These are phyloP conservation scores for Phylloporus rhodoxanthus DNA, from an alignment of 768 basidiomycete genomes.

Conservation along the genomic window DNA sequence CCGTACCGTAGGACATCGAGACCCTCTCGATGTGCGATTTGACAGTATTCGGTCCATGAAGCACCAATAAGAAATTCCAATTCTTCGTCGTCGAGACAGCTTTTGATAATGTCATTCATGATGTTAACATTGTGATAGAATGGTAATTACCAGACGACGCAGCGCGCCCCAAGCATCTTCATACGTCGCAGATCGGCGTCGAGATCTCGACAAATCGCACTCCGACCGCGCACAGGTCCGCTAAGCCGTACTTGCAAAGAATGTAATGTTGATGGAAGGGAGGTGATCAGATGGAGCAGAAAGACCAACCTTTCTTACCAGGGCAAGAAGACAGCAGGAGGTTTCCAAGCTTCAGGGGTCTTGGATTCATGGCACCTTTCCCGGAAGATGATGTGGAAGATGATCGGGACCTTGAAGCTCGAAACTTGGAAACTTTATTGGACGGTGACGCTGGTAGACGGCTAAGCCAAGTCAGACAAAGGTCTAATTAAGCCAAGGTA, in stretches of 20 bases:
- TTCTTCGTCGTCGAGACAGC: slow-evolving; percentile 83
- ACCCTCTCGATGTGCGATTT: slow-evolving; percentile 53
- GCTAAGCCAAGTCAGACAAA: slow-evolving; percentile 7
- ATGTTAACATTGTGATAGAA: background rate
- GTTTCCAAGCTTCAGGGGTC: slow-evolving; percentile 61
- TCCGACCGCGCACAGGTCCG: slow-evolving; percentile 73
- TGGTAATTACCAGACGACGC: slow-evolving; percentile 65
- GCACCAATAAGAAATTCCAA: slow-evolving; percentile 73
- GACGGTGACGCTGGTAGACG: slow-evolving; percentile 18
- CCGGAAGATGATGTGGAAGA: slow-evolving; percentile 4
- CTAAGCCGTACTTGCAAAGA: slow-evolving; percentile 52
- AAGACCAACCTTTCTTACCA: slow-evolving; percentile 74
- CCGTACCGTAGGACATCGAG: slow-evolving; percentile 75
- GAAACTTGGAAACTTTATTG: slow-evolving; percentile 11
- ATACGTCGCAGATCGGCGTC: slow-evolving; percentile 72
- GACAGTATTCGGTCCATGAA: slow-evolving; percentile 74
- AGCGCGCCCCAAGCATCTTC: slow-evolving; percentile 63
- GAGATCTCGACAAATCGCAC: slow-evolving; percentile 79
- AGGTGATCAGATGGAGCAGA: background rate
- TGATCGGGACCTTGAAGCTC: slow-evolving; percentile 3
- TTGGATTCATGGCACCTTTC: slow-evolving; percentile 7
- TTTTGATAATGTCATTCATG: slow-evolving; percentile 23
- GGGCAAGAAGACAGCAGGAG: slow-evolving; percentile 87
- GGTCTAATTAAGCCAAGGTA: background rate
- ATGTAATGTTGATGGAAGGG: background rate